Base-by-base conservation (phyloP, 108 stramenopile genomes). In the Parmales sp. region DNA sequence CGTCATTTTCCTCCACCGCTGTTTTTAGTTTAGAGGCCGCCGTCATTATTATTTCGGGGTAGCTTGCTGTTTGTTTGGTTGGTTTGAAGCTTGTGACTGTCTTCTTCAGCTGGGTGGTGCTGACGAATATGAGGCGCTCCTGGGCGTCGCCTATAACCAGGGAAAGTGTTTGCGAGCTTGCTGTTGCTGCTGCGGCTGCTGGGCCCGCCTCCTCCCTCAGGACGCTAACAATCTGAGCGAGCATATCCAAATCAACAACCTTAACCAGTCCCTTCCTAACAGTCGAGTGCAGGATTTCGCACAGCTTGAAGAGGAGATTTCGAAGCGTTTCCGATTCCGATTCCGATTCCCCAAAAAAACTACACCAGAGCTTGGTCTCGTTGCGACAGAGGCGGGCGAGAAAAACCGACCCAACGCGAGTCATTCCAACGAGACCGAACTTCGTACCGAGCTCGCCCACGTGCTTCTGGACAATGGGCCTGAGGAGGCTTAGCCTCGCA, bases 81-180 rank as follows among this genome's bases (percentile, higher is more conserved):
- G 90, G 79, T 75, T 88, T 89, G 72, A 92, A 92, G 23, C 90
- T 76, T 54, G 81, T 79, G 13, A 92, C 90, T 77, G 89, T 86
- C 73, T 84, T 89, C 36, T 70, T 76, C 74, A 92, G 51, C 1
- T 83, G 72, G 39, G 68, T 70, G 69, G 86, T 88, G 38, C 87
- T 89, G 76, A 88, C 90, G 68, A 88, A 92, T 51, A 92, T 90
- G 3, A 90, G 75, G 29, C 91, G 86, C 69, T 92, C 91, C 69
- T 92, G 91, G 0, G 91, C 88, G 83, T 92, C 91, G 65, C 82
- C 85, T 69, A 88, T 86, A 38, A 92, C 86, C 28, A 77, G 77
- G 29, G 83, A 81, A 49, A 92, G 74, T 4, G 46, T 48, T 2
- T 48, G 22, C 22, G 19, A 23, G 3, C 23, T 48, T 4, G 46